These are phyloP conservation scores for Neurospora sp. DNA, from an alignment of 495 filamentous ascomycete genomes.

Conservation along the genomic window DNA sequence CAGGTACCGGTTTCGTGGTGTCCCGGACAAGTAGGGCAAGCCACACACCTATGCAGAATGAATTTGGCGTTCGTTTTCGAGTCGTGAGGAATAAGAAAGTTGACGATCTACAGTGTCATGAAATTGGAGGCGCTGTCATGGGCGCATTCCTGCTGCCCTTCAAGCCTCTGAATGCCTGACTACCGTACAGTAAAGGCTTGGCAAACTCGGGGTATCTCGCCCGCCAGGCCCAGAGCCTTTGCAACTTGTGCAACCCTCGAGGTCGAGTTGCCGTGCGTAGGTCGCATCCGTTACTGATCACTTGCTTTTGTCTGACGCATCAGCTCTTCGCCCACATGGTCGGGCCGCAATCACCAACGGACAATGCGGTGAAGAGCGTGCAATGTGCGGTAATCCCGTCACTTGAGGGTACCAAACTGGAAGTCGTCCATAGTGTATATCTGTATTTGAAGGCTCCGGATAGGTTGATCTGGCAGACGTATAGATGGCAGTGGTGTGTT, in stretches of 20 bases:
- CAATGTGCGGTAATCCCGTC: background rate
- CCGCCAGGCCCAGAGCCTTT: background rate
- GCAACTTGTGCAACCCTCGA: background rate
- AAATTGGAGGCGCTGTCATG: background rate
- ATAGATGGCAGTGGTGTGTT: background rate
- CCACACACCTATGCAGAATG: background rate
- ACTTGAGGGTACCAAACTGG: background rate
- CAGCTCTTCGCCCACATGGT: background rate
- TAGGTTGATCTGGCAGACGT: background rate
- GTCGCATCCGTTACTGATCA: background rate
- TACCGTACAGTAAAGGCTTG: background rate
- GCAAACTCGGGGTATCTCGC: background rate
- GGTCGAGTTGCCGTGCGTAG: background rate
- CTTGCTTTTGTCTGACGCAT: background rate
- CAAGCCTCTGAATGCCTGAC: background rate
- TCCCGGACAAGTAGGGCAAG: background rate
- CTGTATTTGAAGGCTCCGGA: background rate
- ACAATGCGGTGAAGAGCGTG: background rate
- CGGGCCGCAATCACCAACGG: background rate
- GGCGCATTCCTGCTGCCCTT: background rate
- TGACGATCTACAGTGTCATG: background rate
- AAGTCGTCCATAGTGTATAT: background rate
- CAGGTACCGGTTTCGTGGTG: background rate
- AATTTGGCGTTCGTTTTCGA: background rate
- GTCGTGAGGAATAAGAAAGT: background rate